A percentile compares a stretch with the other conserved stretches of the same genome.
Conservation (phyloP, 441 rosid species). For the Jatropha multifida region DNA sequence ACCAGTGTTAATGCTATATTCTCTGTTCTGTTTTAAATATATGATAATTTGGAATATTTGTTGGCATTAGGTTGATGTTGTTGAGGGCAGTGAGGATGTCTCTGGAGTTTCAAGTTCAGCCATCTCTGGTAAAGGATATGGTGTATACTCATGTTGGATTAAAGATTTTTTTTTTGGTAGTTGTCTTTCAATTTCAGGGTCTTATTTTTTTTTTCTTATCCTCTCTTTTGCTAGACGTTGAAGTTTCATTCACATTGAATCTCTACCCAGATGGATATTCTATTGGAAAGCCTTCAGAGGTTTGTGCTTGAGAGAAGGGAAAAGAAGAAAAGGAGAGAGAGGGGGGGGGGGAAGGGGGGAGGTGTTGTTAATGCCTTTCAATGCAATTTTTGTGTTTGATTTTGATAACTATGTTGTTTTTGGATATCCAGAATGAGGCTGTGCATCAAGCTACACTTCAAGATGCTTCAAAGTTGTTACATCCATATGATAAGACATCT, state of each 20-base stretch:
- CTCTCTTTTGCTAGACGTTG: constrained; percentile 52
- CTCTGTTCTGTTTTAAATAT: not conserved
- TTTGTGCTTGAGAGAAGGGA: constrained; percentile 29
- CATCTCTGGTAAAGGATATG: constrained; percentile 30
- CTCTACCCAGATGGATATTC: constrained; percentile 82
- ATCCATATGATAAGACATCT: constrained; percentile 84
- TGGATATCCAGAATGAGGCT: constrained; percentile 46
- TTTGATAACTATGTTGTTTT: constrained; percentile 18
- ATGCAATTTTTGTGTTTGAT: constrained; percentile 10
- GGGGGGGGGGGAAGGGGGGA: too few relatives aligned
- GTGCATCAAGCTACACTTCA: constrained; percentile 45
- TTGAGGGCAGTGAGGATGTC: constrained; percentile 34
- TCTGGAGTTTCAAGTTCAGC: constrained; percentile 35
- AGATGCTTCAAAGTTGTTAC: constrained; percentile 62
- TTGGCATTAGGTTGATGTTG: constrained; percentile 43
- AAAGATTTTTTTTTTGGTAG: constrained; percentile 6
- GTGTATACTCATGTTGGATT: constrained; percentile 37
- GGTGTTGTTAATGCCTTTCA: not conserved
- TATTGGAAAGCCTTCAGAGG: constrained; percentile 78
- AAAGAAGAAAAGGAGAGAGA: not conserved
- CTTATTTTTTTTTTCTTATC: constrained; percentile 10
- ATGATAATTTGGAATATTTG: constrained; percentile 21
- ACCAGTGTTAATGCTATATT: constrained; percentile 2
- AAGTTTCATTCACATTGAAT: constrained; percentile 73
- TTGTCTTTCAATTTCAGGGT: constrained; percentile 14